Base-by-base conservation (phyloP, 352 stramenopile species). In the Globisporangium yorkense region DNA sequence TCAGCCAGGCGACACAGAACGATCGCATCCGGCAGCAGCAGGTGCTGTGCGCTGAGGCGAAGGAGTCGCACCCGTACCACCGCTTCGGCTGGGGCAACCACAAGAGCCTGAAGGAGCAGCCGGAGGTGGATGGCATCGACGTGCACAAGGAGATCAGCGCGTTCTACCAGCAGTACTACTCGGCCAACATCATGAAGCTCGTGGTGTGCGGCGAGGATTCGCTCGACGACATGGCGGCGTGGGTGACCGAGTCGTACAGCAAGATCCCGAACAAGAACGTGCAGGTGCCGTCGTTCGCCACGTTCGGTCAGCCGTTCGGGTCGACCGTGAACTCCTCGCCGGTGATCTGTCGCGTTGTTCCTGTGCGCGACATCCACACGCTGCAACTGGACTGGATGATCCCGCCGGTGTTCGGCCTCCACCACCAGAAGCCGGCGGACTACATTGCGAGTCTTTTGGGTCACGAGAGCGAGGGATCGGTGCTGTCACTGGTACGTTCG, bases 31-130 rank as follows among this genome's bases (percentile, higher is more conserved):
- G 81, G 12, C 47, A 84, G 54, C 62, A 95, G 63, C 84, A 96
- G 75, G 79, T 97, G 37, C 61, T 92, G 37, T 87, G 82, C 43
- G 68, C 84, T n/a, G 65, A 77, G 20, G 62, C 85, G 3, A 56
- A 67, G n/a, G 49, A 47, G 3, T 62, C 51, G 9, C 84, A 94
- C 50, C 88, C 87, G 52, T 96, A 91, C 62, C 71, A 80, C 49
- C 77, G 71, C 2, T 97, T 97, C 54, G 73, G 76, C 40, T 96
- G 85, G 82, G 89, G 89, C 20, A 97, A 96, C 68, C 70, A 67
- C 54, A 83, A 86, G 59, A 92, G 74, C 54, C 57, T 95, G 20
- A 65, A 79, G 33, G 65, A 83, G 21, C 43, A 80, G 15, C 81
- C 84, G 1, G 53, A 72, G 54, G 63, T 66, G 10, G 18, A 62